Percentiles rank a stretch among this genome's conserved stretches.
phyloP scores from a whole-genome alignment of 2,329 filamentous ascomycete genomes.

The Fusarium sp. region DNA sequence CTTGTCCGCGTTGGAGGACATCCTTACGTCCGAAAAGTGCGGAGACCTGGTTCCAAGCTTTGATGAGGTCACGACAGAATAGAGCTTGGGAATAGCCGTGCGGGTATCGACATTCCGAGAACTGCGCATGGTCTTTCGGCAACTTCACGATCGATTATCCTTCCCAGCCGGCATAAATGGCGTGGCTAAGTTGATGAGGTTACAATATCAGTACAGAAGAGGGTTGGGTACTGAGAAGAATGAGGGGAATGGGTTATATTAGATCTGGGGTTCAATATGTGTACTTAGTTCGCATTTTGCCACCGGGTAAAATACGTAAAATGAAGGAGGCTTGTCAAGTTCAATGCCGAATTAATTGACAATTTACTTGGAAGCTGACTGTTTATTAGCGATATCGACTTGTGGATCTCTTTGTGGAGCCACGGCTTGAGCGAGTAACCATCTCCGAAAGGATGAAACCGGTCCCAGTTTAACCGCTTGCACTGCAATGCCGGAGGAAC shows the following conservation, averaged over 20 bases:
- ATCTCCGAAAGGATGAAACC: constrained; percentile 9
- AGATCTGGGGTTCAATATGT: not conserved
- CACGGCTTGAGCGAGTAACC: not conserved
- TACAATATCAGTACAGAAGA: not conserved
- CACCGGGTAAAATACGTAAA: not conserved
- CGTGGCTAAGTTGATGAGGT: not conserved
- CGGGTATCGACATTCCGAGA: not conserved
- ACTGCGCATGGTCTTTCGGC: not conserved
- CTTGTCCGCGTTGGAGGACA: not conserved
- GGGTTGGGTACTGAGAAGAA: not conserved
- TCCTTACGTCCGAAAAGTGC: not conserved
- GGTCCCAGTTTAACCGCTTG: constrained; percentile 5
- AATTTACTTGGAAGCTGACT: not conserved
- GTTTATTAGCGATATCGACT: not conserved
- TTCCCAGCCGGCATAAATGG: not conserved
- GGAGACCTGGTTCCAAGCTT: not conserved
- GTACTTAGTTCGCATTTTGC: not conserved
- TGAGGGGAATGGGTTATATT: not conserved
- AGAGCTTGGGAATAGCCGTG: not conserved
- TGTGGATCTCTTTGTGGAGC: not conserved
- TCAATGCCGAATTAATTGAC: not conserved
- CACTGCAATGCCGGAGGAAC: constrained; percentile 11
- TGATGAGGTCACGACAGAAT: not conserved
- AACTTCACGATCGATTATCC: not conserved
- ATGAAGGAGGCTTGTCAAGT: not conserved